Percentiles rank a stretch among this genome's conserved stretches.
phyloP scores from a whole-genome alignment of 176 grass and related monocot genomes.

The Echinochloa phyllopogon region DNA sequence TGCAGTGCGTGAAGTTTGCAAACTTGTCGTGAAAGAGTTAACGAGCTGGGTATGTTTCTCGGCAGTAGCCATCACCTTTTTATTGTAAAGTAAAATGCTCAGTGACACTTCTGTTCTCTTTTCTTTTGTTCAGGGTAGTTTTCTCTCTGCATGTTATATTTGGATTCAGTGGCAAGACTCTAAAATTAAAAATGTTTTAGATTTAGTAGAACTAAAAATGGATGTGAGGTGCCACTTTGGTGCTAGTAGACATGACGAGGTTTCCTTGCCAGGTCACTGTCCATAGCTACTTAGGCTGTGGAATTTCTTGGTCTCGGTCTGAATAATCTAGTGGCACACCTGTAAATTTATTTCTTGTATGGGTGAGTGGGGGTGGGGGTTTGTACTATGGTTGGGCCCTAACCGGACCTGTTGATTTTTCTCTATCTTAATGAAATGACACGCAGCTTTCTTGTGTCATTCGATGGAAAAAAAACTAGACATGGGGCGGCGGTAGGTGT shows the following conservation, averaged over 20 bases:
- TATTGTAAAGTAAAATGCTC: constrained; percentile 44
- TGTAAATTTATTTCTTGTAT: too few relatives aligned
- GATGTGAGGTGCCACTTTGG: not conserved
- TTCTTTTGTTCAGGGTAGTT: not conserved
- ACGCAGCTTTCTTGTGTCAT: too few relatives aligned
- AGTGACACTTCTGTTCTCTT: not conserved
- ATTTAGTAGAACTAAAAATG: not conserved
- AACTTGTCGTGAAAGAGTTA: constrained; percentile 85
- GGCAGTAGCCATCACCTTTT: constrained; percentile 16
- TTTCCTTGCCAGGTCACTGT: too few relatives aligned
- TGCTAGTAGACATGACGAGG: not conserved
- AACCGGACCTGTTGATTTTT: too few relatives aligned
- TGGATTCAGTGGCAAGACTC: not conserved
- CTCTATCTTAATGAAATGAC: too few relatives aligned
- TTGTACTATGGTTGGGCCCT: too few relatives aligned
- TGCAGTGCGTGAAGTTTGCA: constrained; percentile 82
- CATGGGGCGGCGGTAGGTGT: not conserved
- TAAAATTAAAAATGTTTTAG: not conserved
- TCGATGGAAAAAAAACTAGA: not conserved
- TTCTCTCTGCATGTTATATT: not conserved
- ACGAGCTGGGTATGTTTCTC: constrained; percentile 82
- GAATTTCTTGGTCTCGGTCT: too few relatives aligned
- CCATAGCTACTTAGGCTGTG: too few relatives aligned
- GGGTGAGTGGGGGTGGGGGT: too few relatives aligned
- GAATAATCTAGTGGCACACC: too few relatives aligned